Percentiles rank a stretch among this genome's conserved stretches.
Conservation (phyloP, 306 rosid genomes). For the Prunus kanzakura region DNA sequence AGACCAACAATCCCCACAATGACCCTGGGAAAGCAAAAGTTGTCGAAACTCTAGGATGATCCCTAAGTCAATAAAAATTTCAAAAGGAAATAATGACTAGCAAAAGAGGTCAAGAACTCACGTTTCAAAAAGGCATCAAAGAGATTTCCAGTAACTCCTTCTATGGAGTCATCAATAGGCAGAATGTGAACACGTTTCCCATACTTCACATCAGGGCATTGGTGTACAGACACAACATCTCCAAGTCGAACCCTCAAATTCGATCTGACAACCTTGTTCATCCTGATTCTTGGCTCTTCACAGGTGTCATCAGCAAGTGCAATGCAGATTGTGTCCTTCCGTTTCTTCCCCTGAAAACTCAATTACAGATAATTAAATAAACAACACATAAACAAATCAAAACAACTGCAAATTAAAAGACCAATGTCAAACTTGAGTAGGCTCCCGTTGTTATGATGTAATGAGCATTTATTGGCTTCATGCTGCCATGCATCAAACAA, state of each 20-base stretch:
- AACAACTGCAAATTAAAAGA: neutral
- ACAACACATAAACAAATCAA: neutral
- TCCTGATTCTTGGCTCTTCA: slow-evolving; percentile 47
- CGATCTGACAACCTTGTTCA: slow-evolving; percentile 56
- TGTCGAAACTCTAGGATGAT: neutral
- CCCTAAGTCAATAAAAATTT: neutral
- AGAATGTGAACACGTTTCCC: slow-evolving; percentile 50
- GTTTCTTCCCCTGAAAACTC: slow-evolving; percentile 49
- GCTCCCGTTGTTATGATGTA: neutral
- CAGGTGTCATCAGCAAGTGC: slow-evolving; percentile 49
- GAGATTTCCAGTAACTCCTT: slow-evolving; percentile 52
- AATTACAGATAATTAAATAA: neutral
- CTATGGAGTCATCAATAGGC: slow-evolving; percentile 50
- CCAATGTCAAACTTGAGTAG: neutral
- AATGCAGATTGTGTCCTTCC: slow-evolving; percentile 53
- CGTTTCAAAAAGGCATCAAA: slow-evolving; percentile 60
- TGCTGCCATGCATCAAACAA: neutral
- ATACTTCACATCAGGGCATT: slow-evolving; percentile 52
- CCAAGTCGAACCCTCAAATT: slow-evolving; percentile 57
- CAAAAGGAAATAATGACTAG: neutral
- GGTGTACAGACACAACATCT: slow-evolving; percentile 59
- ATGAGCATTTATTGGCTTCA: neutral
- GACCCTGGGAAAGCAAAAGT: neutral
- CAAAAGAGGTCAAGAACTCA: slow-evolving; percentile 21
- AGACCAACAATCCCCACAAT: neutral